Evolutionary conservation across 495 filamentous ascomycete genomes (phyloP).

Genomic region (Penicillium crystallinum): DNA sequence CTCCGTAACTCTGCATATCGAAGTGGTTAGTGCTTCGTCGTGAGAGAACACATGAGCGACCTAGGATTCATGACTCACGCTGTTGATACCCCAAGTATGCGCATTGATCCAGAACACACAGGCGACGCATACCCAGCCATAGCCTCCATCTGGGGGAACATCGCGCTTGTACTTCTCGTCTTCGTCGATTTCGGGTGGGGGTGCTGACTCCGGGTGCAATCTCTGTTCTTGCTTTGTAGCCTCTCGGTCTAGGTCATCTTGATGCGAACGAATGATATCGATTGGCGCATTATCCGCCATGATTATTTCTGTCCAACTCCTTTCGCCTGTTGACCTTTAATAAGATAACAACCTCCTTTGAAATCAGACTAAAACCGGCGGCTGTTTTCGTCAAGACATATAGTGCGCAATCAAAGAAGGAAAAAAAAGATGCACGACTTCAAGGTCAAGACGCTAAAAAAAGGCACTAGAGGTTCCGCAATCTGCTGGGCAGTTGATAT

Average conservation of each 20-base stretch:
- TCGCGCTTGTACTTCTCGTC: constrained; percentile 32
- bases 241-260: constrained; percentile 17
- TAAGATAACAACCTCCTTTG: background rate
- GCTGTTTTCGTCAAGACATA: constrained; percentile 17
- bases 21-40: constrained; percentile 9
- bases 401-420: background rate
- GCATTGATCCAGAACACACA: constrained; percentile 50
- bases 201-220: constrained; percentile 6
- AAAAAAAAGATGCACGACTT: background rate
- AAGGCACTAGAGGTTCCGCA: background rate
- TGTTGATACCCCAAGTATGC: constrained; percentile 53
- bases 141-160: constrained; percentile 49
- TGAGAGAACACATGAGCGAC: background rate
- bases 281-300: constrained; percentile 37
- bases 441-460: background rate
- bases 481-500: background rate
- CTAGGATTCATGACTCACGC: constrained; percentile 30
- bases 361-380: constrained; percentile 1
- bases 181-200: constrained; percentile 7
- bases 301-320: background rate
- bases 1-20: constrained; percentile 48
- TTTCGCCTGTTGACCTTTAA: background rate
- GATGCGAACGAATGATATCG: constrained; percentile 32
- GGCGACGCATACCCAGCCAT: constrained; percentile 51
- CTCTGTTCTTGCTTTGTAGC: constrained; percentile 5